Base-by-base conservation (phyloP, 108 stramenopile species). In the Ochromonas danica region DNA sequence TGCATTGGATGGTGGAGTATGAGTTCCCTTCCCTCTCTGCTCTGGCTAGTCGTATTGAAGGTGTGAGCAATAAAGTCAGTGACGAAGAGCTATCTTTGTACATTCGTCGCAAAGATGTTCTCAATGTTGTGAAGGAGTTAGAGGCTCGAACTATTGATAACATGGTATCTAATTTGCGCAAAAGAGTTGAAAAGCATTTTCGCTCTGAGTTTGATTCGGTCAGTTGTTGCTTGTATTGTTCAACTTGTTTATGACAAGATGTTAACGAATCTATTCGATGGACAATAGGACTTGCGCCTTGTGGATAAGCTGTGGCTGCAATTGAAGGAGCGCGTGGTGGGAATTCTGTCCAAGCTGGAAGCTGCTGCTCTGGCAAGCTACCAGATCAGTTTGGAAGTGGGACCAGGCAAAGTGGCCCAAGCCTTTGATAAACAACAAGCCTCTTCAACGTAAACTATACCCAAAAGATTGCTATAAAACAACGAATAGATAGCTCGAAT, bases 1-100 rank as follows among this genome's bases (percentile, higher is more conserved):
- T 75, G 40, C 3, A 75, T 33, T 75, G 72, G 72, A 75, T 75
- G 72, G 72, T 75, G 27, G 14, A 17, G 17, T 75, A 75, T 41
- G 72, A 75, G 72, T 42, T 75, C n/a, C 72, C 72, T 42, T 17
- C 51, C 3, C 38, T 75, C 10, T 45, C 72, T 27, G 40, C 17
- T 14, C 40, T 75, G 38, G 72, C 72, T 6, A 33, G 3, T 3
- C 72, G 72, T 45, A 60, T 75, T 3, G 51, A 75, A 14, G 72
- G 51, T 10, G 30, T 75, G 3, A 33, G 72, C 3, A 45, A 33
- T 31, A 27, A 41, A 27, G 72, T 60, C 36, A 36, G 14, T 41
- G 51, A 45, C 17, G 72, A 75, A 41, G 72, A 75, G 25, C 28
- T 75, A 27, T 45, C 45, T 10, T 27, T 75, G 10, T 75, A 75